Evolutionary conservation across 176 grass and related monocot species (phyloP).

Genomic region (Oryza longistaminata): DNA sequence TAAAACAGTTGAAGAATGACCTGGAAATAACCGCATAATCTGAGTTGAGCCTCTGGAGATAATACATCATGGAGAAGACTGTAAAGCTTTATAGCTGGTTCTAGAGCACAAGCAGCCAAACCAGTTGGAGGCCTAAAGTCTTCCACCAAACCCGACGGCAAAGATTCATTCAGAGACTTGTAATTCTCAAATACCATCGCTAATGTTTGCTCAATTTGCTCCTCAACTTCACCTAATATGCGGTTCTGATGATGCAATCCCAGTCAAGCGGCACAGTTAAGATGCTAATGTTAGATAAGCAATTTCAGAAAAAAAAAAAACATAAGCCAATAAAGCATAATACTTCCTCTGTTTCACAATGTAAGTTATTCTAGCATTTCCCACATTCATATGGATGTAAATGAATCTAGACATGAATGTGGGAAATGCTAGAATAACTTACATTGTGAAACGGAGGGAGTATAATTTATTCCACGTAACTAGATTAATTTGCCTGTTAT

Average conservation of each 20-base stretch:
- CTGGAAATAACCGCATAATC: conserved; percentile 96
- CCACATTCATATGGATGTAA: too few species aligned
- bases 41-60: conserved; percentile 93
- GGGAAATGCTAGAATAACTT: too few species aligned
- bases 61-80: conserved; percentile 93
- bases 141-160: conserved; percentile 74
- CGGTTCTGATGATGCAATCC: conserved; percentile 68
- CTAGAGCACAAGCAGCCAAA: conserved; percentile 69
- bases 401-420: too few species aligned
- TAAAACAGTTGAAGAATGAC: conserved; percentile 40
- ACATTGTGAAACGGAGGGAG: too few species aligned
- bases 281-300: conserved; percentile 15
- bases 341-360: not conserved
- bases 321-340: conserved; percentile 2
- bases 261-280: conserved; percentile 15
- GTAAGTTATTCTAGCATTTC: too few species aligned
- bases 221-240: conserved; percentile 88
- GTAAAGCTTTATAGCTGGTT: conserved; percentile 87
- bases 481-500: conserved; percentile 15
- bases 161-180: conserved; percentile 86
- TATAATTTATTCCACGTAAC: conserved; percentile 14
- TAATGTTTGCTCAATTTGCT: conserved; percentile 87
- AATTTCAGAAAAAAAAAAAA: conserved; percentile 5
- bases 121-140: conserved; percentile 80
- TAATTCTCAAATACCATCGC: conserved; percentile 92